phyloP scores from a whole-genome alignment of 805 yeast genomes.

The Suhomyces kilbournensis region DNA sequence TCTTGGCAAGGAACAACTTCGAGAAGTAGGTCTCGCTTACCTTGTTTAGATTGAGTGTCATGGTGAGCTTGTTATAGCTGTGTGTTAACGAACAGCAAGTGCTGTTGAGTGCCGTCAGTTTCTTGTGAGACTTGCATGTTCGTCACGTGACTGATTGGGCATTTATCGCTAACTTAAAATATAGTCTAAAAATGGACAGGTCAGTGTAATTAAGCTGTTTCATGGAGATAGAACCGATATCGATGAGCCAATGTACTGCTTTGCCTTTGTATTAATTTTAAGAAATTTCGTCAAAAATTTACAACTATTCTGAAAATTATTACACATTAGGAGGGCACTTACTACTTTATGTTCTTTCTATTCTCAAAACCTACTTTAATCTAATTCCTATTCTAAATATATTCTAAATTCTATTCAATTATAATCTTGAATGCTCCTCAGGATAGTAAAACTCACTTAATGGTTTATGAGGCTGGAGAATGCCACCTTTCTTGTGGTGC shows the following conservation, averaged over 20 bases:
- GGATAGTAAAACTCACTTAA: slow-evolving; percentile 25
- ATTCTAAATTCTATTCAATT: background rate
- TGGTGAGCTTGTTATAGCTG: slow-evolving; percentile 3
- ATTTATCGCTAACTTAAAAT: too few relatives aligned
- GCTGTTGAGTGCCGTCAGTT: background rate
- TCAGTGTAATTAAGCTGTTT: background rate
- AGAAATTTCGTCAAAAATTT: background rate
- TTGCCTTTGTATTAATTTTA: background rate
- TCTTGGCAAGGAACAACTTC: slow-evolving; percentile 22
- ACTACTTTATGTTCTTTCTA: too few relatives aligned
- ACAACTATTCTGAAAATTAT: too few relatives aligned
- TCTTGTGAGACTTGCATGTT: background rate
- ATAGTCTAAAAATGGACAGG: background rate
- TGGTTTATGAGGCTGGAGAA: slow-evolving; percentile 52
- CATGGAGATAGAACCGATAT: background rate
- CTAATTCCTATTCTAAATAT: background rate
- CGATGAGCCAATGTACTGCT: background rate
- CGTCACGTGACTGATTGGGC: background rate
- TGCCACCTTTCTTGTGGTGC: slow-evolving; percentile 49
- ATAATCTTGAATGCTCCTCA: slow-evolving; percentile 12
- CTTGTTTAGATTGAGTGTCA: slow-evolving; percentile 26
- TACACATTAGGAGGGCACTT: too few relatives aligned
- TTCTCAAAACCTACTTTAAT: too few relatives aligned
- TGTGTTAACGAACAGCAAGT: background rate
- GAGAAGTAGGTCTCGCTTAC: slow-evolving; percentile 31